Percentiles rank a stretch among this genome's conserved stretches.
Evolutionary conservation across 495 filamentous ascomycete species (phyloP).

Genomic region (Letharia columbiana): DNA sequence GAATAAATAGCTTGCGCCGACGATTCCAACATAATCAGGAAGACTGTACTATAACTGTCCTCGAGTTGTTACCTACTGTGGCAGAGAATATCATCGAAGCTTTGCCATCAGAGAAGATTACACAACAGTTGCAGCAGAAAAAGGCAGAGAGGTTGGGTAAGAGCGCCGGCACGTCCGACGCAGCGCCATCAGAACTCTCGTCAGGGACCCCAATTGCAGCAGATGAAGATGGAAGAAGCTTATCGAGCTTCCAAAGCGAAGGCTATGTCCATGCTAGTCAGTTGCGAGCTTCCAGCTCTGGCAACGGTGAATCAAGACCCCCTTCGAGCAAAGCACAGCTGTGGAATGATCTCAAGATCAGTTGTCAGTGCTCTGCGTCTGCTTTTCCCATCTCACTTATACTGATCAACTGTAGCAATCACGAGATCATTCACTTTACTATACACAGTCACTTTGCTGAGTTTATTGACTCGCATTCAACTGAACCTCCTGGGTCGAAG

Average conservation of each 20-base stretch:
- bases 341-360: conserved; percentile 97
- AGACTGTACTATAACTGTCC: conserved; percentile 95
- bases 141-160: conserved; percentile 67
- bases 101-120: conserved; percentile 80
- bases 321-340: conserved; percentile 83
- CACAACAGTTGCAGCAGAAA: conserved; percentile 86
- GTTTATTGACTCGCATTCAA: conserved; percentile 89
- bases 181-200: conserved; percentile 51
- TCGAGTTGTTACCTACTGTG: conserved; percentile 86
- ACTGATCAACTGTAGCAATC: conserved; percentile 51
- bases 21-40: conserved; percentile 98
- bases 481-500: conserved; percentile 92
- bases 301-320: conserved; percentile 38
- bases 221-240: conserved; percentile 74
- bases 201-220: conserved; percentile 69
- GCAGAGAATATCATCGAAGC: conserved; percentile 80
- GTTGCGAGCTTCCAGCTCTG: conserved; percentile 42
- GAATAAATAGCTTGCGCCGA: conserved; percentile 73
- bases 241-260: conserved; percentile 67
- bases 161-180: conserved; percentile 41
- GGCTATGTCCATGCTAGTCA: conserved; percentile 75
- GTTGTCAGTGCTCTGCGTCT: conserved; percentile 48
- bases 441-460: conserved; percentile 82
- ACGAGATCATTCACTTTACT: conserved; percentile 83
- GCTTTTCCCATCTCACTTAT: conserved; percentile 4